Percentiles rank a stretch among this genome's conserved stretches.
Evolutionary conservation across 164 flowering plant species (phyloP).

Genomic region (Euptelea pleiosperma): DNA sequence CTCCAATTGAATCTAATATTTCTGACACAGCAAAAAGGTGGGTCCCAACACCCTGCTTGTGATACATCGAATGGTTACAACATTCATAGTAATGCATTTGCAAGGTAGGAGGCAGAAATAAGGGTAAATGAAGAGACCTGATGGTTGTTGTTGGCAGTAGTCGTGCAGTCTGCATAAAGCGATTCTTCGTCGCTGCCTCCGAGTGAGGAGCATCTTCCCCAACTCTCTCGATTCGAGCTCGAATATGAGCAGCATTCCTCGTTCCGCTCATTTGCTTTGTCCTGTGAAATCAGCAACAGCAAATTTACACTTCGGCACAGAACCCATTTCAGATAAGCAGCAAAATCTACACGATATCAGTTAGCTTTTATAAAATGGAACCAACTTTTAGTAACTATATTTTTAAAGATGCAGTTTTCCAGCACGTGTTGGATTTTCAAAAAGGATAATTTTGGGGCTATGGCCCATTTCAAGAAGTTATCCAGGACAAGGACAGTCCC

Average conservation of each 20-base stretch:
- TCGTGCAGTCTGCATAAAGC: conserved; percentile 35
- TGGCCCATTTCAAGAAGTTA: no score
- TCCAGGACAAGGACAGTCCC: no score
- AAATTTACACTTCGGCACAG: no score
- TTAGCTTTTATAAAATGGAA: no score
- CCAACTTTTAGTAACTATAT: neutral
- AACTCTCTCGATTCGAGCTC: conserved; percentile 88
- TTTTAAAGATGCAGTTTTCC: neutral
- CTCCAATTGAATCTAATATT: no score
- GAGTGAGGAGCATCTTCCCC: conserved; percentile 93
- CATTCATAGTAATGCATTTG: neutral
- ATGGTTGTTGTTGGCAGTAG: conserved; percentile 21
- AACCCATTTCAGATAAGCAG: neutral
- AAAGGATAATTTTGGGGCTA: neutral
- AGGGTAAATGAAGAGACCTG: conserved; percentile 52
- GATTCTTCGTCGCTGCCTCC: conserved; percentile 76
- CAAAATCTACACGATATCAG: neutral
- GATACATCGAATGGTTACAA: neutral
- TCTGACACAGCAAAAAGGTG: no score
- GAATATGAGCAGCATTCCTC: conserved; percentile 86
- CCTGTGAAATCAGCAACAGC: conserved; percentile 38
- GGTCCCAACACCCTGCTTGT: no score
- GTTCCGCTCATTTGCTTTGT: conserved; percentile 35
- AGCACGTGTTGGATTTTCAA: neutral
- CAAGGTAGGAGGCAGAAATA: neutral